These are phyloP conservation scores for Grosmannia huntii DNA, from an alignment of 2,329 filamentous ascomycete species.

Conservation along the genomic window DNA sequence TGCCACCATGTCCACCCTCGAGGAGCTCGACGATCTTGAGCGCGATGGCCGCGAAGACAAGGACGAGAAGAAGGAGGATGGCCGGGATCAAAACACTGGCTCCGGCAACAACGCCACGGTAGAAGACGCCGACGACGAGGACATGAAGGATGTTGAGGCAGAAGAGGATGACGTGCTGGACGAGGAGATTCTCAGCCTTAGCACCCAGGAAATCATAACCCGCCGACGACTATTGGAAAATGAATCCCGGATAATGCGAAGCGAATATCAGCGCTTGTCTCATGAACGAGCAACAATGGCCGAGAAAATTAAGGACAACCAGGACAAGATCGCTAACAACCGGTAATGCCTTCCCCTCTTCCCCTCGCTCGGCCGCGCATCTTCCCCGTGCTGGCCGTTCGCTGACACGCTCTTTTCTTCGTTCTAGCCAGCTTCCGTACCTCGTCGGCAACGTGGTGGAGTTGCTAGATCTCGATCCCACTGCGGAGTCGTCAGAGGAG, in stretches of 20 bases:
- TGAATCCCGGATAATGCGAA: conserved; percentile 96
- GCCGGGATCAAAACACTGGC: conserved; percentile 20
- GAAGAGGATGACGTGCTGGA: conserved; percentile 75
- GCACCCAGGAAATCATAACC: conserved; percentile 88
- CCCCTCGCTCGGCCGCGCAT: background rate
- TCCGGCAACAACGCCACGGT: conserved; percentile 29
- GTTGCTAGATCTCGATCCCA: conserved; percentile 89
- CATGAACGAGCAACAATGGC: conserved; percentile 95
- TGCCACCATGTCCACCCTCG: conserved; percentile 68
- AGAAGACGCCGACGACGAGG: conserved; percentile 54
- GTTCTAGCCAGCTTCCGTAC: conserved; percentile 78
- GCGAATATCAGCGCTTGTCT: conserved; percentile 83
- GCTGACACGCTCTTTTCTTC: background rate
- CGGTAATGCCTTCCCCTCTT: conserved; percentile 37
- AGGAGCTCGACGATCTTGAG: conserved; percentile 84
- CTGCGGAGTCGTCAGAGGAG: conserved; percentile 90
- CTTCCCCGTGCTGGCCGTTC: background rate
- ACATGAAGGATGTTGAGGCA: conserved; percentile 76
- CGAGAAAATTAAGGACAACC: conserved; percentile 98
- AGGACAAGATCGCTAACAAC: conserved; percentile 99
- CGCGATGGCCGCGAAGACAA: conserved; percentile 62
- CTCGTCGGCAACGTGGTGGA: conserved; percentile 98
- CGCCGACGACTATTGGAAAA: conserved; percentile 89
- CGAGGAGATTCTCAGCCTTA: conserved; percentile 82
- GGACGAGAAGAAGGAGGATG: conserved; percentile 19